Conservation (phyloP, 2,329 filamentous ascomycete species). For the Podosphaera aphanis region DNA sequence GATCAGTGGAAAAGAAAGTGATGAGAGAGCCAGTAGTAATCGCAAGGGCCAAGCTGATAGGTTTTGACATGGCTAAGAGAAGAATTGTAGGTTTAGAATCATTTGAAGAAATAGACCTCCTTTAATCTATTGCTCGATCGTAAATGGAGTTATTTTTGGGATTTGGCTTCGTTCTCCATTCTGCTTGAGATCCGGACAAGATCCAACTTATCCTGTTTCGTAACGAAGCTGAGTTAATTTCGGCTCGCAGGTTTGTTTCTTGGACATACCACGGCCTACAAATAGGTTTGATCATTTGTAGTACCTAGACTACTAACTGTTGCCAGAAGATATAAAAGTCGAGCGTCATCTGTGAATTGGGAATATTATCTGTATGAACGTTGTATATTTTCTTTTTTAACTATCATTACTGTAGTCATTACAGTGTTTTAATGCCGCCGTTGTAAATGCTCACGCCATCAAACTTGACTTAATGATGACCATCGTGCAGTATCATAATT, state of each 20-base stretch:
- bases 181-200: not conserved
- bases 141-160: not conserved
- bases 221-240: not conserved
- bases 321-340: not conserved
- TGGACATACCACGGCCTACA: not conserved
- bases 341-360: not conserved
- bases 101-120: not conserved
- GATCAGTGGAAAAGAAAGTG: not conserved
- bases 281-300: not conserved
- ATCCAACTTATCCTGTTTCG: not conserved
- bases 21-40: not conserved
- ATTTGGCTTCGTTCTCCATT: not conserved
- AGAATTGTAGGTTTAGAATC: not conserved
- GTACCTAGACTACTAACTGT: not conserved
- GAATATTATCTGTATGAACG: not conserved
- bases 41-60: not conserved
- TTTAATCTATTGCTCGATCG: not conserved
- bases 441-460: too few relatives aligned
- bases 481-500: too few relatives aligned
- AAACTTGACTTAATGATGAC: too few relatives aligned
- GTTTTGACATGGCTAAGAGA: conserved; percentile 2
- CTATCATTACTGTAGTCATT: too few relatives aligned
- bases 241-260: not conserved
- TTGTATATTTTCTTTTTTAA: not conserved
- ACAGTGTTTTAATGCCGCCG: too few relatives aligned